A percentile compares a stretch with the other conserved stretches of the same genome.
These are phyloP conservation scores for Hypoxylon cercidicola DNA, from an alignment of 495 filamentous ascomycete species.

Conservation along the genomic window DNA sequence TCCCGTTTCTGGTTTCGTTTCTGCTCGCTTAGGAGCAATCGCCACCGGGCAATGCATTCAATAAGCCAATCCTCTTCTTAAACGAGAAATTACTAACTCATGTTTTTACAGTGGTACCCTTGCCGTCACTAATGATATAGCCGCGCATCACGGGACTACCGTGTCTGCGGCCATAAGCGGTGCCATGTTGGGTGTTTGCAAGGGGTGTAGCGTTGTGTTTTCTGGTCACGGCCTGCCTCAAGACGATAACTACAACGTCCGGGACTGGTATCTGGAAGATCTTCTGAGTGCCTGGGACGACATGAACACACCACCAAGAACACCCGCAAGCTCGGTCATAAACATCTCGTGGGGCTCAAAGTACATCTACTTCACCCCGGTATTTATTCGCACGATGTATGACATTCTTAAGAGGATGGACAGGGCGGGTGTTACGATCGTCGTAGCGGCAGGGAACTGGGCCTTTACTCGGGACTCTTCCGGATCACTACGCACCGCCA, in stretches of 20 bases:
- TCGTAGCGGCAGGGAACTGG: conserved; percentile 8
- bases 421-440: conserved; percentile 10
- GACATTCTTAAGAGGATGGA: conserved; percentile 14
- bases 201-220: conserved; percentile 5
- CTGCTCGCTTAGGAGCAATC: no score
- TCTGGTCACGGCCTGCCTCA: background rate
- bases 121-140: background rate
- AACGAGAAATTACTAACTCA: no score
- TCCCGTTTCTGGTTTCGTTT: no score
- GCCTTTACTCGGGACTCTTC: background rate
- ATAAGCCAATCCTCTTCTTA: no score
- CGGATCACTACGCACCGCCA: background rate
- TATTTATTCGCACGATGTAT: conserved; percentile 7
- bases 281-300: conserved; percentile 12
- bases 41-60: no score
- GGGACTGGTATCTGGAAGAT: conserved; percentile 16
- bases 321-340: conserved; percentile 4
- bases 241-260: conserved; percentile 3
- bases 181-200: conserved; percentile 3
- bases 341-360: conserved; percentile 12
- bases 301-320: background rate
- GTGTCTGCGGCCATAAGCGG: conserved; percentile 9
- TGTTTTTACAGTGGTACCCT: no score
- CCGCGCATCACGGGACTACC: conserved; percentile 7
- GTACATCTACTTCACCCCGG: conserved; percentile 8